phyloP scores from a whole-genome alignment of 176 grass and related monocot genomes.

The Zizania latifolia region DNA sequence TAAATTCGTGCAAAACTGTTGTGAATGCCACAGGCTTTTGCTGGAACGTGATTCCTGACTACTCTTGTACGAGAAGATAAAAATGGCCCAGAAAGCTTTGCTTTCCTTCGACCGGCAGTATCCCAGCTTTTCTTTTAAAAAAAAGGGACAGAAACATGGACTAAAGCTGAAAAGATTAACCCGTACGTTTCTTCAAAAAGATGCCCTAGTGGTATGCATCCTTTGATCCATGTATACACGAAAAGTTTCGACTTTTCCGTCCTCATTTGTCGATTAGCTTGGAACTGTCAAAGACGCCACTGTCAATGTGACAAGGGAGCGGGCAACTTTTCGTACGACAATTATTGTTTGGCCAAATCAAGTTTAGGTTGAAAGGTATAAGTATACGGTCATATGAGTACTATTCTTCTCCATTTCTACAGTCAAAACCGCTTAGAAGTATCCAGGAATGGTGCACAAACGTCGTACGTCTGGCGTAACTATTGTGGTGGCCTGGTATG shows the following conservation, averaged over 20 bases:
- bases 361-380: not conserved
- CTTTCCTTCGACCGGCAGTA: not conserved
- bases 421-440: not conserved
- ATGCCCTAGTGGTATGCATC: not conserved
- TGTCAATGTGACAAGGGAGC: not conserved
- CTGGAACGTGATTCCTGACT: not conserved
- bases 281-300: constrained; percentile 1
- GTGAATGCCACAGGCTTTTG: not conserved
- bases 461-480: not conserved
- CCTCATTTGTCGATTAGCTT: not conserved
- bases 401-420: not conserved
- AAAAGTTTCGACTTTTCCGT: not conserved
- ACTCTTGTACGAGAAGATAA: not conserved
- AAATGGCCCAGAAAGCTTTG: not conserved
- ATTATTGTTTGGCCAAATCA: not conserved
- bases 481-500: no score
- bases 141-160: not conserved
- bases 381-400: not conserved
- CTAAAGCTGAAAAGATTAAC: not conserved
- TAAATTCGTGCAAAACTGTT: not conserved
- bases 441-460: not conserved
- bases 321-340: not conserved
- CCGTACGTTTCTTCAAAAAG: not conserved
- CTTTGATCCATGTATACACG: not conserved
- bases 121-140: not conserved